Evolutionary conservation across 1,284 basidiomycete genomes (phyloP).

Genomic region (Austropuccinia psidii): DNA sequence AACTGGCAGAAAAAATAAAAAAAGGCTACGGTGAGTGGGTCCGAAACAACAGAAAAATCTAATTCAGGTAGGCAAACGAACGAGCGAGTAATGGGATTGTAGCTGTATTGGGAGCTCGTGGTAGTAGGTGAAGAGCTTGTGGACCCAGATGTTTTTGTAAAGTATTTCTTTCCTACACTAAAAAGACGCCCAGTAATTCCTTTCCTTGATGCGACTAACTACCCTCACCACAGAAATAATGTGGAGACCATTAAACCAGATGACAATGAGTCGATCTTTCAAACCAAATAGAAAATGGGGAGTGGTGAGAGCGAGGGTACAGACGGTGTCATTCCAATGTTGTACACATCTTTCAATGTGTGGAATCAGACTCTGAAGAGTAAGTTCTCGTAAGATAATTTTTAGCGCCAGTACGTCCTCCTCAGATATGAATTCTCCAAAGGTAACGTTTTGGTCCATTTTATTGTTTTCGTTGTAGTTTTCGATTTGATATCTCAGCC

Average conservation of each 20-base stretch:
- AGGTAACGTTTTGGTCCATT: conserved; percentile 54
- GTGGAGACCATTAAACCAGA: not conserved
- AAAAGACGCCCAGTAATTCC: conserved; percentile 84
- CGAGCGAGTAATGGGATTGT: conserved; percentile 42
- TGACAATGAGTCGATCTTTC: not conserved
- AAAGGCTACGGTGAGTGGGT: not conserved
- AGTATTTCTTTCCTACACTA: conserved; percentile 57
- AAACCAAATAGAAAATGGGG: not conserved
- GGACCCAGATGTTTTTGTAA: conserved; percentile 46
- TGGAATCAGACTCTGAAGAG: conserved; percentile 80
- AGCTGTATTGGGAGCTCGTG: conserved; percentile 34
- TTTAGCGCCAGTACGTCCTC: conserved; percentile 72
- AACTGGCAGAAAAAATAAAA: conserved; percentile 47
- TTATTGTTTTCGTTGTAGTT: conserved; percentile 44
- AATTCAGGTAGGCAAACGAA: conserved; percentile 37
- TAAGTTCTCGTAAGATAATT: conserved; percentile 78
- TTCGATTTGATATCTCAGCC: not conserved
- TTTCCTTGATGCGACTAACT: conserved; percentile 73
- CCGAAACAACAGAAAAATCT: not conserved
- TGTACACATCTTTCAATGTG: conserved; percentile 93
- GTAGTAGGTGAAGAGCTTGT: conserved; percentile 44
- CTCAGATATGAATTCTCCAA: conserved; percentile 50
- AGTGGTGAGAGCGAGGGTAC: not conserved
- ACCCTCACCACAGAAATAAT: conserved; percentile 7
- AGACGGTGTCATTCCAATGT: conserved; percentile 80